These are phyloP conservation scores for Fusarium oxysporum DNA, from an alignment of 2,329 filamentous ascomycete genomes.

Conservation along the genomic window DNA sequence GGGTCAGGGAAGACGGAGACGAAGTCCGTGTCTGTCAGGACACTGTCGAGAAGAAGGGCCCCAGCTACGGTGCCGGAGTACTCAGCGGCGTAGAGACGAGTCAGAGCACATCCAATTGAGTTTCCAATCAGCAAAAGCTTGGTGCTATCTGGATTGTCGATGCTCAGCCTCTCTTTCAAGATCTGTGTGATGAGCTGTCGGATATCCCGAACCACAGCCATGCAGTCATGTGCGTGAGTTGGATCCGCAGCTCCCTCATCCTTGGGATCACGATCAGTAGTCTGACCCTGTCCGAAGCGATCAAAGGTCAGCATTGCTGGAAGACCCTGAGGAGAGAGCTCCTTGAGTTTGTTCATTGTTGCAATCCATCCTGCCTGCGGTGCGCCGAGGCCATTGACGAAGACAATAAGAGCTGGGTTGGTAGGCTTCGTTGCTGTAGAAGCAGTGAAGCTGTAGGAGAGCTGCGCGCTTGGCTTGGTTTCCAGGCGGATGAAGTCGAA, in stretches of 20 bases:
- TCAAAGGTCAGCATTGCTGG: slow-evolving; percentile 66
- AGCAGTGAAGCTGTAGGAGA: slow-evolving; percentile 32
- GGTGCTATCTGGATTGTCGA: background rate
- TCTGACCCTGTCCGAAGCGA: slow-evolving; percentile 66
- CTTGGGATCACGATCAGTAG: slow-evolving; percentile 57
- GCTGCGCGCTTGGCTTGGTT: slow-evolving; percentile 32
- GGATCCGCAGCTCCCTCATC: slow-evolving; percentile 53
- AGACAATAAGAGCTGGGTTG: slow-evolving; percentile 29
- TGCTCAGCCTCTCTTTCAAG: background rate
- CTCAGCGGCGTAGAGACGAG: slow-evolving; percentile 61
- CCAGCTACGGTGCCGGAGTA: slow-evolving; percentile 59
- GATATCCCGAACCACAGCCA: slow-evolving; percentile 48
- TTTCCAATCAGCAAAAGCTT: slow-evolving; percentile 32
- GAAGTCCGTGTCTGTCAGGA: slow-evolving; percentile 68
- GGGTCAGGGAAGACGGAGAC: slow-evolving; percentile 67
- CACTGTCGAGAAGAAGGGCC: slow-evolving; percentile 66
- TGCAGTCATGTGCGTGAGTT: slow-evolving; percentile 60
- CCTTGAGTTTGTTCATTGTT: slow-evolving; percentile 13
- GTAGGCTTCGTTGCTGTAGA: background rate
- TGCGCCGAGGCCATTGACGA: slow-evolving; percentile 40
- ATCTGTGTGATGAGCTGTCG: slow-evolving; percentile 30
- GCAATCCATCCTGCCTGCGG: slow-evolving; percentile 34
- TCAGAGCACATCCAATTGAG: slow-evolving; percentile 50
- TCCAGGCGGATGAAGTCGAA: slow-evolving; percentile 26
- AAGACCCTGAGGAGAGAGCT: background rate